These are phyloP conservation scores for Cryptococcus deneoformans DNA, from an alignment of 1,284 basidiomycete genomes.

Conservation along the genomic window DNA sequence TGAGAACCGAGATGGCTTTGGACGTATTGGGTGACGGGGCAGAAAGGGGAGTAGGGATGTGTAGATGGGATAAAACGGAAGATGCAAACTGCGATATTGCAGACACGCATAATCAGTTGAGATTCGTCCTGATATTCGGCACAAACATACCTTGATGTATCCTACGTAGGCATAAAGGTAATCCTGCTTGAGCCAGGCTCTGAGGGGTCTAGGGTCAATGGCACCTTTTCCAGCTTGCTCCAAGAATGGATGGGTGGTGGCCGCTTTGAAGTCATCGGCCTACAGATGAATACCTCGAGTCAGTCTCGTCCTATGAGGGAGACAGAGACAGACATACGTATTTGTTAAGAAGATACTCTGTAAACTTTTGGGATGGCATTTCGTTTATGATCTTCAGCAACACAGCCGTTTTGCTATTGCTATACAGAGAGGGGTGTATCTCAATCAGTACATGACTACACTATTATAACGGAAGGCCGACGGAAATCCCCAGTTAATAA, in stretches of 20 bases:
- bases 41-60: conserved; percentile 8
- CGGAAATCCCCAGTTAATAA: background rate
- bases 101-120: background rate
- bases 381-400: too few species aligned
- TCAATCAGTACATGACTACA: background rate
- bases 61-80: conserved; percentile 13
- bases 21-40: conserved; percentile 5
- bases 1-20: conserved; percentile 46
- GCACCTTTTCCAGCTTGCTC: conserved; percentile 55
- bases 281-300: conserved; percentile 1
- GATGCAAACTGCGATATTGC: conserved; percentile 4
- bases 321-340: conserved; percentile 9
- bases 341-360: conserved; percentile 15
- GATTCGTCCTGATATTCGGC: background rate
- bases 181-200: conserved; percentile 64
- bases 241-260: conserved; percentile 60
- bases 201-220: conserved; percentile 54
- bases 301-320: background rate
- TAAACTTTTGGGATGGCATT: conserved; percentile 10
- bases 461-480: background rate
- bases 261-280: conserved; percentile 41
- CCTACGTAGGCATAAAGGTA: conserved; percentile 58
- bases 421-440: too few species aligned
- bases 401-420: background rate
- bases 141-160: conserved; percentile 22